A percentile compares a stretch with the other conserved stretches of the same genome.
phyloP scores from a whole-genome alignment of 140 eudicot species.

The Bidens hawaiensis region DNA sequence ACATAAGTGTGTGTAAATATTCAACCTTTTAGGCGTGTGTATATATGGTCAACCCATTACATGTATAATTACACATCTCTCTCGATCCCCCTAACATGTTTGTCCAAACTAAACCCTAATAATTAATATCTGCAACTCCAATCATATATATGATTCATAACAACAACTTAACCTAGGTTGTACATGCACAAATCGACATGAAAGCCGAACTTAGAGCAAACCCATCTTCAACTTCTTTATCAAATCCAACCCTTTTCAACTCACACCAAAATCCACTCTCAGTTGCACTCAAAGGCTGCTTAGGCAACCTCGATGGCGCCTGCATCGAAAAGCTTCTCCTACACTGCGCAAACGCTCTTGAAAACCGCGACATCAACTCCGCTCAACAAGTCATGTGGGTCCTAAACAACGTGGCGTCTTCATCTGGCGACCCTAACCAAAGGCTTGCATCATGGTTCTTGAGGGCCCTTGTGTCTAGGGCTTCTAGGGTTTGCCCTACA shows the following conservation, averaged over 20 bases:
- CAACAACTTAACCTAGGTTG: slow-evolving; percentile 1
- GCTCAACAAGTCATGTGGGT: slow-evolving; percentile 98
- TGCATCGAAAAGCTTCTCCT: slow-evolving; percentile 79
- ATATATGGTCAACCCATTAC: neutral
- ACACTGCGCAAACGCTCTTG: slow-evolving; percentile 77
- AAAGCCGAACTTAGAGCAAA: slow-evolving; percentile 57
- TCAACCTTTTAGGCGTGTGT: neutral
- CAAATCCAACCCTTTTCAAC: slow-evolving; percentile 32
- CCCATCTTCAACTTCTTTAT: slow-evolving; percentile 37
- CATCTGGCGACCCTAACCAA: slow-evolving; percentile 76
- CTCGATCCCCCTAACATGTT: neutral
- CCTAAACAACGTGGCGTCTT: slow-evolving; percentile 74
- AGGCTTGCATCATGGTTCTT: slow-evolving; percentile 81
- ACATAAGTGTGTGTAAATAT: too few relatives aligned
- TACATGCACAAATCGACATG: slow-evolving; percentile 33
- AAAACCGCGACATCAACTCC: slow-evolving; percentile 58
- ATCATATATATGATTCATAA: slow-evolving; percentile 1
- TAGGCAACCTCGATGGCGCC: slow-evolving; percentile 70
- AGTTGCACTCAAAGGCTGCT: slow-evolving; percentile 50
- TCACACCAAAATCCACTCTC: slow-evolving; percentile 42
- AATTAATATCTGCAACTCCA: slow-evolving; percentile 1
- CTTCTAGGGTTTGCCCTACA: slow-evolving; percentile 69
- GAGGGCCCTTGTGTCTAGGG: slow-evolving; percentile 62
- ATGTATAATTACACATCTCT: neutral
- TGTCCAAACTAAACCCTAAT: neutral